These are phyloP conservation scores for Eleusine coracana DNA, from an alignment of 176 grass and related monocot genomes.

Conservation along the genomic window DNA sequence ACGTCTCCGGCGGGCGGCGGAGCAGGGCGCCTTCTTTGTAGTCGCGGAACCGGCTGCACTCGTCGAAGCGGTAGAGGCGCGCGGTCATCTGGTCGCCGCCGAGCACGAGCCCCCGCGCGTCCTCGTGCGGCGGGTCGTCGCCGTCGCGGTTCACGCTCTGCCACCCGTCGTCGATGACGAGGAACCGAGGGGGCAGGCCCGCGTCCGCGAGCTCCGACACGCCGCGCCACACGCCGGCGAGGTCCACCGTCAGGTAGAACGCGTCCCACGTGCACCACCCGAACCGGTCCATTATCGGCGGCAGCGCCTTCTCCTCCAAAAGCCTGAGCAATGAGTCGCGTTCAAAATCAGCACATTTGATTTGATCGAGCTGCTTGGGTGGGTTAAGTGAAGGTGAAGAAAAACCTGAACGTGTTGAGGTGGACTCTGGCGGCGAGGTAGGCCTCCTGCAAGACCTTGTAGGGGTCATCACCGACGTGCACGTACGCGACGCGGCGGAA, in stretches of 20 bases:
- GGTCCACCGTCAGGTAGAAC: slow-evolving; percentile 79
- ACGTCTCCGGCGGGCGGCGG: not conserved
- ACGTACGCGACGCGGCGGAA: slow-evolving; percentile 60
- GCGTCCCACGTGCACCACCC: slow-evolving; percentile 98
- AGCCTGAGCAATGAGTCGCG: not conserved
- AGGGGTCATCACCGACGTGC: slow-evolving; percentile 62
- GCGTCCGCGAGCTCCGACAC: slow-evolving; percentile 46
- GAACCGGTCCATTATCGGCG: slow-evolving; percentile 53
- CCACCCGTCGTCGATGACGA: slow-evolving; percentile 82
- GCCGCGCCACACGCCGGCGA: slow-evolving; percentile 61
- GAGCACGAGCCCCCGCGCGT: slow-evolving; percentile 47
- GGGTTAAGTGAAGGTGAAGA: not conserved
- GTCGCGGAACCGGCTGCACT: slow-evolving; percentile 59
- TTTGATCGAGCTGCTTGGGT: too few relatives aligned
- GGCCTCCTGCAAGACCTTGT: slow-evolving; percentile 46
- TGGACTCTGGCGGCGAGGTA: slow-evolving; percentile 55
- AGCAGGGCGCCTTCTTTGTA: slow-evolving; percentile 47
- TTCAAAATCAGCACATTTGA: not conserved
- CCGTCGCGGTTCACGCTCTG: slow-evolving; percentile 70
- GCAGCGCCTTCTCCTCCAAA: slow-evolving; percentile 55
- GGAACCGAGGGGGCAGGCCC: slow-evolving; percentile 51
- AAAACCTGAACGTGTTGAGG: slow-evolving; percentile 53
- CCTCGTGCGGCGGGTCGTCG: slow-evolving; percentile 43
- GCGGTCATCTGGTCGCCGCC: slow-evolving; percentile 79
- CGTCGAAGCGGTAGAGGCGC: slow-evolving; percentile 57